Evolutionary conservation across 2,329 filamentous ascomycete genomes (phyloP).

Genomic region (Phaeosphaeriaceae sp.): DNA sequence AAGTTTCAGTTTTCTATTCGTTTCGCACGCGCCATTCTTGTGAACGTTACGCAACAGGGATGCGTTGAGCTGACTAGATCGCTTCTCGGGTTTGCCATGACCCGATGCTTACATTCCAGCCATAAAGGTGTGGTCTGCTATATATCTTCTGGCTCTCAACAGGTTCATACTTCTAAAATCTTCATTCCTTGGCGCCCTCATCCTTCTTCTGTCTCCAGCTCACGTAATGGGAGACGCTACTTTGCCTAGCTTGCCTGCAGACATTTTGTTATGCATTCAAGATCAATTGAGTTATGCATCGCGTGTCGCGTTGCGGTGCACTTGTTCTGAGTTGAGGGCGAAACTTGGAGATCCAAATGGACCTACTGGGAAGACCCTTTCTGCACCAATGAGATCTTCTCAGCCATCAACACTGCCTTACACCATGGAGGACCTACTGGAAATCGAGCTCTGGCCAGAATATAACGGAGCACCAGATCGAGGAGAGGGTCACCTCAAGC

Average conservation of each 20-base stretch:
- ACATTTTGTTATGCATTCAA: neutral
- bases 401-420: neutral
- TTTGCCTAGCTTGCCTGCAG: neutral
- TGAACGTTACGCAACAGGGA: too few relatives aligned
- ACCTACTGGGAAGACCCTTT: neutral
- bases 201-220: neutral
- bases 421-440: neutral
- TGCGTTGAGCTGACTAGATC: too few relatives aligned
- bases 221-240: neutral
- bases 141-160: too few relatives aligned
- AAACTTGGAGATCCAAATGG: neutral
- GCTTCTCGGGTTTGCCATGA: too few relatives aligned
- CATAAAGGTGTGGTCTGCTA: too few relatives aligned
- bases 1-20: too few relatives aligned
- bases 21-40: too few relatives aligned
- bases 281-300: neutral
- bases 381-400: neutral
- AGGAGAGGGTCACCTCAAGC: neutral
- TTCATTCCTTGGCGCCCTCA: neutral
- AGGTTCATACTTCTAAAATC: too few relatives aligned
- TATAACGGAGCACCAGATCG: neutral
- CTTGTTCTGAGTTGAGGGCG: neutral
- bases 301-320: neutral
- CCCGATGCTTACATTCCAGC: too few relatives aligned
- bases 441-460: neutral